Conservation (phyloP, 257 asterid genomes). For the Gentiana macrophylla region DNA sequence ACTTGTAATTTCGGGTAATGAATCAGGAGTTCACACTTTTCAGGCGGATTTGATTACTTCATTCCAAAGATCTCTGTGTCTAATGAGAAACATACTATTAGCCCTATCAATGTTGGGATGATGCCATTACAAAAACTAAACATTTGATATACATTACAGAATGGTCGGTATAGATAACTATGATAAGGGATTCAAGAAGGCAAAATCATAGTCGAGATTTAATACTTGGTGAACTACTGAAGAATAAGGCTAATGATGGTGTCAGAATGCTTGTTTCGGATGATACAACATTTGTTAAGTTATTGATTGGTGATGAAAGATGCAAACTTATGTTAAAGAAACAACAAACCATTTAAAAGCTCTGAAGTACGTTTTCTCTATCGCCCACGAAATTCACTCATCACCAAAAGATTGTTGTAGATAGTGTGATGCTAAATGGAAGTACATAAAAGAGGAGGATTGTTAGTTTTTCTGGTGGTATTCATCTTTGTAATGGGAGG, state of each 20-base stretch:
- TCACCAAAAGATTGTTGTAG: conserved; percentile 60
- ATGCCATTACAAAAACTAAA: conserved; percentile 37
- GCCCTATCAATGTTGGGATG: conserved; percentile 69
- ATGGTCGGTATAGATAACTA: conserved; percentile 59
- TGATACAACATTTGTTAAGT: conserved; percentile 47
- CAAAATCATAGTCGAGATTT: conserved; percentile 47
- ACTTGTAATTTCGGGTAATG: conserved; percentile 21
- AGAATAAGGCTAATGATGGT: conserved; percentile 54
- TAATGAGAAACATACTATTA: conserved; percentile 39
- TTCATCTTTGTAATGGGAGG: conserved; percentile 66
- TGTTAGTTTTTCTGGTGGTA: conserved; percentile 62
- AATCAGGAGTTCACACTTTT: conserved; percentile 13
- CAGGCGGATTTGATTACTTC: conserved; percentile 42
- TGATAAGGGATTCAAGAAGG: conserved; percentile 39
- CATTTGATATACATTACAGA: conserved; percentile 59
- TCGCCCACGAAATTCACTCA: conserved; percentile 70
- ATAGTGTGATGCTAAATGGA: conserved; percentile 42
- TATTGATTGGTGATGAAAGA: conserved; percentile 43
- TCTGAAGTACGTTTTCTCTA: conserved; percentile 48
- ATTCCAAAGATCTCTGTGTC: conserved; percentile 47
- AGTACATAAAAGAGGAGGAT: conserved; percentile 29
- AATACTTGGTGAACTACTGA: conserved; percentile 49
- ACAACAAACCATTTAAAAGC: conserved; percentile 30
- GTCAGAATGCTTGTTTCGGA: conserved; percentile 71
- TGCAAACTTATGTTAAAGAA: conserved; percentile 62